These are phyloP conservation scores for Warburgia ugandensis DNA, from an alignment of 164 flowering plant species.

Conservation along the genomic window DNA sequence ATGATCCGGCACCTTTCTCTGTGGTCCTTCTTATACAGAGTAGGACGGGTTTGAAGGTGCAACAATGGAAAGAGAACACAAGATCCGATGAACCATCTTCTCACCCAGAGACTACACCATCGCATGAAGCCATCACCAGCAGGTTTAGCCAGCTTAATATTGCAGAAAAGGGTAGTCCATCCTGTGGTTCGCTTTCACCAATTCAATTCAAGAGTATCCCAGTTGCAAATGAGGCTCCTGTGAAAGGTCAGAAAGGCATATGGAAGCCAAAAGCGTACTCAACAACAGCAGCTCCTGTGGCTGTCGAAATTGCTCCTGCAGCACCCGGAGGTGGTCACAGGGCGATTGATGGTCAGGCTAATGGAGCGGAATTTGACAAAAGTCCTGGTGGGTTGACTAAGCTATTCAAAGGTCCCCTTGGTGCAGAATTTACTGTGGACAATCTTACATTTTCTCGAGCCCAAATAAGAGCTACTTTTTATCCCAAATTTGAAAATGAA, in stretches of 20 bases:
- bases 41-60: conserved; percentile 20
- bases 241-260: conserved; percentile 21
- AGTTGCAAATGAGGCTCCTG: conserved; percentile 14
- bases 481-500: conserved; percentile 97
- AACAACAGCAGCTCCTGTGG: conserved; percentile 37
- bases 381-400: conserved; percentile 29
- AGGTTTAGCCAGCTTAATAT: conserved; percentile 25
- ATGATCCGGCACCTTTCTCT: neutral
- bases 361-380: conserved; percentile 17
- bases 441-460: conserved; percentile 51
- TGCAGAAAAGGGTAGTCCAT: conserved; percentile 21
- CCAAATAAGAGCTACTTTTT: conserved; percentile 88
- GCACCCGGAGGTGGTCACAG: conserved; percentile 5
- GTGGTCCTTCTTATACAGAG: conserved; percentile 24
- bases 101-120: conserved; percentile 8
- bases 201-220: conserved; percentile 26
- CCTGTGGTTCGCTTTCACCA: conserved; percentile 15
- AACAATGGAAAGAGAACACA: conserved; percentile 37
- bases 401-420: conserved; percentile 35
- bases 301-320: conserved; percentile 19
- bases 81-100: conserved; percentile 13
- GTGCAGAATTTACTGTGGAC: conserved; percentile 59
- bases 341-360: conserved; percentile 7
- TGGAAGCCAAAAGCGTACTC: conserved; percentile 54
- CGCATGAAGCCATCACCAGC: conserved; percentile 24